phyloP scores from a whole-genome alignment of 2,329 filamentous ascomycete genomes.

The Elsinoe australis region DNA sequence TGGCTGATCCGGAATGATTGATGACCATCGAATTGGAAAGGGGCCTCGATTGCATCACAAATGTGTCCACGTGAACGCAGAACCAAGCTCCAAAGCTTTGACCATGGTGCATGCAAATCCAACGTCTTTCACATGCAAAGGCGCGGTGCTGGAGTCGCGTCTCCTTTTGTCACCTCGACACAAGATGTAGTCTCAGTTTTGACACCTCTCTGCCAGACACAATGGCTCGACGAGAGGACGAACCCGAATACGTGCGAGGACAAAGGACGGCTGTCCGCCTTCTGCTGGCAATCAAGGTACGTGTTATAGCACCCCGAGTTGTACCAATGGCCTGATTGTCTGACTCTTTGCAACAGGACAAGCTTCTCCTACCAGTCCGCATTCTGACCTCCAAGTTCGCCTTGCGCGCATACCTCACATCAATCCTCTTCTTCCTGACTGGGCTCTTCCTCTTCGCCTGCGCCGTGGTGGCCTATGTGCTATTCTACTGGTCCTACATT shows the following conservation, averaged over 20 bases:
- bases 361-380: slow-evolving; percentile 47
- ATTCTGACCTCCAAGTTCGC: slow-evolving; percentile 53
- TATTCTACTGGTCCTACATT: slow-evolving; percentile 63
- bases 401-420: slow-evolving; percentile 57
- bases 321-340: neutral
- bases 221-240: slow-evolving; percentile 14
- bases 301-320: neutral
- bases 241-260: neutral
- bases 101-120: neutral
- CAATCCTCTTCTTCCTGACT: slow-evolving; percentile 46
- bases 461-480: slow-evolving; percentile 53
- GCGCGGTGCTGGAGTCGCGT: slow-evolving; percentile 6
- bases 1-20: slow-evolving; percentile 1
- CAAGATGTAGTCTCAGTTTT: slow-evolving; percentile 8
- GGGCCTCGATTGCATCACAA: too few relatives aligned
- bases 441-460: slow-evolving; percentile 49
- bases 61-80: too few relatives aligned
- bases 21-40: neutral
- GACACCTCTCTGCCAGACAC: slow-evolving; percentile 9
- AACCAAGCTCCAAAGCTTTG: slow-evolving; percentile 1
- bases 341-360: slow-evolving; percentile 37
- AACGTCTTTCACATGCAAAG: slow-evolving; percentile 13
- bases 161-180: slow-evolving; percentile 10
- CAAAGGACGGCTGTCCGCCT: slow-evolving; percentile 6
- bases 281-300: neutral